phyloP scores from a whole-genome alignment of 2,329 filamentous ascomycete genomes.

The Sphaerulina vaccinii region DNA sequence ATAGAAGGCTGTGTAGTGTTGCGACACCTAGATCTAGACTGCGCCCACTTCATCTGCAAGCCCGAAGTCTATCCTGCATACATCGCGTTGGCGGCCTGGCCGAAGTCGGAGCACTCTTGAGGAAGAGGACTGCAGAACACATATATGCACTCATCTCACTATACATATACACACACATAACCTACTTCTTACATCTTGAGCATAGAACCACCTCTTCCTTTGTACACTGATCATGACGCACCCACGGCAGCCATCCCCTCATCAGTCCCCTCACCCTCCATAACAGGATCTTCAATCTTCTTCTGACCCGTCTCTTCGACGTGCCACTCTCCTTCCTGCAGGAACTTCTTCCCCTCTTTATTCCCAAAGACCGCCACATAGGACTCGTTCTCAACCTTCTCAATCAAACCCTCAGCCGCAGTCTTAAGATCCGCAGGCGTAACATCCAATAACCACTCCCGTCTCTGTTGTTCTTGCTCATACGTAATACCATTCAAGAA shows the following conservation, averaged over 20 bases:
- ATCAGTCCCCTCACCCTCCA: conserved; percentile 7
- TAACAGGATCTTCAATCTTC: conserved; percentile 5
- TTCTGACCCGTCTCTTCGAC: conserved; percentile 63
- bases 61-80: too few relatives aligned
- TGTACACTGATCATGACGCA: background rate
- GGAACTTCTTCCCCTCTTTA: conserved; percentile 72
- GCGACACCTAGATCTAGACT: too few relatives aligned
- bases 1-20: too few relatives aligned
- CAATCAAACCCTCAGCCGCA: conserved; percentile 78
- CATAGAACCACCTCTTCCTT: background rate
- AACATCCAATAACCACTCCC: conserved; percentile 84
- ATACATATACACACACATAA: background rate
- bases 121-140: too few relatives aligned
- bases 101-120: too few relatives aligned
- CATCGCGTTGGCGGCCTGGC: too few relatives aligned
- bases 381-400: conserved; percentile 53
- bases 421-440: conserved; percentile 74
- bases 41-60: too few relatives aligned
- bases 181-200: background rate
- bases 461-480: conserved; percentile 81
- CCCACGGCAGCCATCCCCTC: conserved; percentile 9
- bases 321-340: conserved; percentile 62
- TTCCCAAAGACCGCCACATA: conserved; percentile 70
- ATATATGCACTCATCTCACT: too few relatives aligned
- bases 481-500: conserved; percentile 85